Conservation (phyloP, 768 basidiomycete species). For the Galerina marginata region DNA sequence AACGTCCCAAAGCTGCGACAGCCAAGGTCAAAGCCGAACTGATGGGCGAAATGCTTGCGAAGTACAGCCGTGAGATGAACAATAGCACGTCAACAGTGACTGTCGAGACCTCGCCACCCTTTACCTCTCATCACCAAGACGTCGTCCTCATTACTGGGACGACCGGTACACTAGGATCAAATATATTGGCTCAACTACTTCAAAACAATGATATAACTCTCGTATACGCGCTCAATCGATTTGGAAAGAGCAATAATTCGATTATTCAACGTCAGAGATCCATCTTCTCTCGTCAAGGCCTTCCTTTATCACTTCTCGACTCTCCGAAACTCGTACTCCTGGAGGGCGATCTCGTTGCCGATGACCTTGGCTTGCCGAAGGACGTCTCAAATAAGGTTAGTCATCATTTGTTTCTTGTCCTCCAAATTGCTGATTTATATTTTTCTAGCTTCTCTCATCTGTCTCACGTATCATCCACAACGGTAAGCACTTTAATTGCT, state of each 20-base stretch:
- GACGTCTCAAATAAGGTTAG: neutral
- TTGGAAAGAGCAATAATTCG: neutral
- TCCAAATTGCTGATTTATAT: neutral
- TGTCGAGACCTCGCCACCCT: neutral
- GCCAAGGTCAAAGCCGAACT: conserved; percentile 15
- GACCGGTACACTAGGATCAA: conserved; percentile 42
- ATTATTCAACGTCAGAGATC: neutral
- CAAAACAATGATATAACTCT: conserved; percentile 26
- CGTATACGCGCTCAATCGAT: conserved; percentile 41
- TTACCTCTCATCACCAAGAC: neutral
- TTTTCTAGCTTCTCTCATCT: conserved; percentile 11
- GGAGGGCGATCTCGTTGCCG: conserved; percentile 36
- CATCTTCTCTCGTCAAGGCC: conserved; percentile 10
- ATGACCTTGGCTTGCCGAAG: conserved; percentile 27
- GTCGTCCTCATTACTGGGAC: conserved; percentile 42
- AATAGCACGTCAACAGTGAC: neutral
- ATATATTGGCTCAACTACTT: conserved; percentile 36
- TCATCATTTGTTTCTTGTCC: neutral
- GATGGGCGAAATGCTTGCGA: conserved; percentile 18
- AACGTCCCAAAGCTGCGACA: conserved; percentile 2
- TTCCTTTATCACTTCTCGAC: conserved; percentile 17
- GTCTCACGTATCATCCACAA: conserved; percentile 33
- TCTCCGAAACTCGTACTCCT: conserved; percentile 17
- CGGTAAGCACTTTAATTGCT: conserved; percentile 12
- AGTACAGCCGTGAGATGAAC: conserved; percentile 5